Evolutionary conservation across 306 rosid genomes (phyloP), one percentile per base, ranked within the genome.

Genomic region (Argentina anserina): DNA sequence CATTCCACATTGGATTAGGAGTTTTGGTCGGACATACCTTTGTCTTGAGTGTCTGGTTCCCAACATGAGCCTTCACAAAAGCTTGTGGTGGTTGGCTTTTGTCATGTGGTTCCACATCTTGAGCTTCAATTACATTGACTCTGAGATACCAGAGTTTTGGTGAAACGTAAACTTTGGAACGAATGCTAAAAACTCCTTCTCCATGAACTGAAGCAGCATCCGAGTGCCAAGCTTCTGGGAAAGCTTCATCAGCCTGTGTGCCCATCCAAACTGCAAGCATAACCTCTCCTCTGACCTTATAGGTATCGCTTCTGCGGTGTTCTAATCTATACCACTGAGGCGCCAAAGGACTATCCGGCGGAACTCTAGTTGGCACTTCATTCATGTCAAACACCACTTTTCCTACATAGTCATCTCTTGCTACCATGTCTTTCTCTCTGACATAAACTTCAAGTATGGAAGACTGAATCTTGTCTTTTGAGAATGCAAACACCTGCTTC

Each of bases 211-310:
- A 81, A 36, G 93, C 84, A 17, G 91, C 88, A 60, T 91, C 96
- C 0, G 93, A 81, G 71, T 89, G 91, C 93, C 97, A 91, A 6
- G 97, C 88, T 2, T 91, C 96, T 2, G 97, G 91, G 72, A 91
- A 91, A 9, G 97, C 97, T 77, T 91, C 96, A 77, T 91, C 96
- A 6, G 87, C 96, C 56, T 91, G 96, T 62, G 96, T 91, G 29
- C 97, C 96, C 87, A 91, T 89, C 97, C 97, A 91, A 49, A 89
- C 90, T 12, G 97, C 97, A 25, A 91, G 82, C 97, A 91, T 91
- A 9, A 91, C 71, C 71, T 84, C 88, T 37, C 97, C 97, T 55
- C 73, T 87, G 49, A 80, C 90, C 73, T 86, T 84, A 5, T 33
- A 33, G 20, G 65, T 25, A 6, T 86, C 78, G 0, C 90, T 84